Base-by-base conservation (phyloP, 805 yeast species). In the Candida arabinofermentans region DNA sequence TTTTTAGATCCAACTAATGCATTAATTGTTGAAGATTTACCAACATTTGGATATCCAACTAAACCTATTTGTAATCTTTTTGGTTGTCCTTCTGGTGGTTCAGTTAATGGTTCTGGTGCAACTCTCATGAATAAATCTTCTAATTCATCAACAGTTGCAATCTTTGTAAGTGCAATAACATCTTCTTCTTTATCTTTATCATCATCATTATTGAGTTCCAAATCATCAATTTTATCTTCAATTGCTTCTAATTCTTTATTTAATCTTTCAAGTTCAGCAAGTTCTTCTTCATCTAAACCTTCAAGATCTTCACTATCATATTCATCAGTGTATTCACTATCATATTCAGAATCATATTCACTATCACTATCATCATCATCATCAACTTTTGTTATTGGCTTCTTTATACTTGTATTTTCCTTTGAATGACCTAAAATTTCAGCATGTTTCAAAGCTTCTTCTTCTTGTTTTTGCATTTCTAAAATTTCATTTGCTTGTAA, bases 1-100 rank as follows among this genome's bases (percentile, higher is more conserved):
- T 87, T 90, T 59, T 93, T 93, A 16, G 97, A 81, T 12, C 99
- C 99, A 35, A 91, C 93, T 32, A 93, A 71, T 0, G 99, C 97
- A 64, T 93, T 93, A 56, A 93, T 93, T 2, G 98, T 93, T n/a
- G 98, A 90, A 2, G 98, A 93, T 38, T 63, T 63, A 56, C 67
- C 67, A 38, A 84, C 91, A 61, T 91, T 93, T 30, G 99, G 99
- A 62, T 93, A 93, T 26, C 99, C 99, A 17, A 93, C 99, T 50
- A 93, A 73, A 45, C 99, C 99, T 50, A 93, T 88, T 60, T 89
- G 95, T 40, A 86, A 69, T 46, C 83, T 71, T 27, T 79, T 75
- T 14, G 80, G 79, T 48, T 72, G 74, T 1, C 82, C 85, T 39
- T 67, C 70, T 3, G 70, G 67, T 17, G 81, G 79, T 34, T 71